phyloP scores from a whole-genome alignment of 1,284 basidiomycete genomes.

The Melampsora americana region DNA sequence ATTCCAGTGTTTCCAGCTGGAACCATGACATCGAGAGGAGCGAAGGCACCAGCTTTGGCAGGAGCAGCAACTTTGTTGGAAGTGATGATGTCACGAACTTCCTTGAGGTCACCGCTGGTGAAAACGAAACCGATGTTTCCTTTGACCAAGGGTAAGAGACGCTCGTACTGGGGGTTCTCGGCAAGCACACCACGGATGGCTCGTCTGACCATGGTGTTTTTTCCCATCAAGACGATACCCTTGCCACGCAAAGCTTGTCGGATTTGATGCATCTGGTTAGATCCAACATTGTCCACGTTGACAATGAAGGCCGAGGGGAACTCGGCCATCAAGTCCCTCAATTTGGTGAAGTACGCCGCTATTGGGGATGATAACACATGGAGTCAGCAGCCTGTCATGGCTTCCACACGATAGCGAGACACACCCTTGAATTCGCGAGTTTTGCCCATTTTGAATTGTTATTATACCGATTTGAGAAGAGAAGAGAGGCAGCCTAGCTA shows the following conservation, averaged over 20 bases:
- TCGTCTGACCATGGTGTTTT: slow-evolving; percentile 99
- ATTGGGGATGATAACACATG: slow-evolving; percentile 79
- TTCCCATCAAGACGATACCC: slow-evolving; percentile 97
- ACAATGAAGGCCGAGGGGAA: slow-evolving; percentile 97
- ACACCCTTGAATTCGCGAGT: slow-evolving; percentile 44
- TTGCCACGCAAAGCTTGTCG: slow-evolving; percentile 93
- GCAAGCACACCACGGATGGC: slow-evolving; percentile 84
- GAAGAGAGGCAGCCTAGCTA: slow-evolving; percentile 43
- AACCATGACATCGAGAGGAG: slow-evolving; percentile 86
- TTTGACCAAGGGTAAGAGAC: slow-evolving; percentile 87
- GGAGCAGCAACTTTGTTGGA: slow-evolving; percentile 98
- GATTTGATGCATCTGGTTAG: slow-evolving; percentile 98
- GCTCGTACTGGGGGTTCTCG: slow-evolving; percentile 92
- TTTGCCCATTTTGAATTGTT: slow-evolving; percentile 38
- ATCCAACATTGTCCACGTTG: slow-evolving; percentile 99
- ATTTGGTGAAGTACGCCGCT: slow-evolving; percentile 87
- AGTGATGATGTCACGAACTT: slow-evolving; percentile 83
- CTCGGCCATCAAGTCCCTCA: slow-evolving; percentile 85
- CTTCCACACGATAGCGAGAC: background rate
- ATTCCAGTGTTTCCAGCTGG: slow-evolving; percentile 98
- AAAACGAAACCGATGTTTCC: slow-evolving; percentile 99
- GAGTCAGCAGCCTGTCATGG: slow-evolving; percentile 51
- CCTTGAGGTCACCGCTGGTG: slow-evolving; percentile 88
- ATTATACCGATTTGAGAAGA: background rate
- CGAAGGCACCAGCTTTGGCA: slow-evolving; percentile 94